A percentile compares a stretch with the other conserved stretches of the same genome.
phyloP scores from a whole-genome alignment of 2,329 filamentous ascomycete species.

The Periconia sp. region DNA sequence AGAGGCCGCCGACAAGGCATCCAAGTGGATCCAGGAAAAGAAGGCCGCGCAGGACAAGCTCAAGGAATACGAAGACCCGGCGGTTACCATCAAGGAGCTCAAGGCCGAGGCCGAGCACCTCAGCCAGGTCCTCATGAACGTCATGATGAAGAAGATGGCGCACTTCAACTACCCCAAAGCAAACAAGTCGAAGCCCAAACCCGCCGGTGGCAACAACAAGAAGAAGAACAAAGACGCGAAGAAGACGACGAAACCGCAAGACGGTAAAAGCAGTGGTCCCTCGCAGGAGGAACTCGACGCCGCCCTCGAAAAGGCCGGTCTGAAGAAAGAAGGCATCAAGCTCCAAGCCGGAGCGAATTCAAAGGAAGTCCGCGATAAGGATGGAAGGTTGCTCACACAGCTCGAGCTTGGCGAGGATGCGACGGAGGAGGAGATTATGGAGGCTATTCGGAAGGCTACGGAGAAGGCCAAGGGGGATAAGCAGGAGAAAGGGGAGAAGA shows the following conservation, averaged over 20 bases:
- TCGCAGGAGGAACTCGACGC: conserved; percentile 34
- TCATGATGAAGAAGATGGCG: conserved; percentile 62
- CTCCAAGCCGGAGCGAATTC: conserved; percentile 15
- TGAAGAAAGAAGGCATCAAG: conserved; percentile 30
- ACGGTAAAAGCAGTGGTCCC: conserved; percentile 32
- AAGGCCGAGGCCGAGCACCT: conserved; percentile 69
- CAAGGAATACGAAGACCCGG: conserved; percentile 71
- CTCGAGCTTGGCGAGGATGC: conserved; percentile 25
- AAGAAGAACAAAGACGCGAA: conserved; percentile 29
- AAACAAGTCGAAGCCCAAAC: conserved; percentile 34
- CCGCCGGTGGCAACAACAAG: conserved; percentile 6
- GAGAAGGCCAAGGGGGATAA: conserved; percentile 13
- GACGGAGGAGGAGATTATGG: conserved; percentile 49
- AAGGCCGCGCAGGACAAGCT: conserved; percentile 72
- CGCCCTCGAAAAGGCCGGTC: conserved; percentile 33
- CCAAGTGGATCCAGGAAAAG: conserved; percentile 75
- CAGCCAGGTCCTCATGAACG: conserved; percentile 68
- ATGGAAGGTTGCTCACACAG: conserved; percentile 24
- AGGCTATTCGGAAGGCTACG: conserved; percentile 49
- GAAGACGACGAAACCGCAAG: conserved; percentile 32
- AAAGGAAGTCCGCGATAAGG: conserved; percentile 22
- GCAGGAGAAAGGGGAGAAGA: conserved; percentile 2
- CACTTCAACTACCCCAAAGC: conserved; percentile 46
- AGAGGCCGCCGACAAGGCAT: conserved; percentile 62
- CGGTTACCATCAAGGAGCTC: conserved; percentile 69